These are phyloP conservation scores for Neonectria punicea DNA, from an alignment of 2,329 filamentous ascomycete species.

Conservation along the genomic window DNA sequence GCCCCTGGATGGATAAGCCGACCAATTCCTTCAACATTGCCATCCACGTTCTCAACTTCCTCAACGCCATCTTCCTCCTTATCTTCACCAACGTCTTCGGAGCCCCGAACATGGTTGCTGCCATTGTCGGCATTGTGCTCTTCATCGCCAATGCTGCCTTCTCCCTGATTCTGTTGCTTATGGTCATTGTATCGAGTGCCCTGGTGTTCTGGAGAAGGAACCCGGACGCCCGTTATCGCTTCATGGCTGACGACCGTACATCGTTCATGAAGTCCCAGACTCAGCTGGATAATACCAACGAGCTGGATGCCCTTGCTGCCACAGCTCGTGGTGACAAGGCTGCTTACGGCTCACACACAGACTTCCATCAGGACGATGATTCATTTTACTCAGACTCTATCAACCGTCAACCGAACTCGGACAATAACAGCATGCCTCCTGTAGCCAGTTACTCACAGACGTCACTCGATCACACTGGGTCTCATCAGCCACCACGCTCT, in stretches of 20 bases:
- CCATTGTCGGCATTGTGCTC: constrained; percentile 88
- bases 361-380: not conserved
- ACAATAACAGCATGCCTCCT: not conserved
- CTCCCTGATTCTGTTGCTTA: constrained; percentile 81
- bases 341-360: not conserved
- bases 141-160: constrained; percentile 90
- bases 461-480: not conserved
- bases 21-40: constrained; percentile 96
- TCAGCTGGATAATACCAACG: constrained; percentile 78
- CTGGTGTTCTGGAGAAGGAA: constrained; percentile 89
- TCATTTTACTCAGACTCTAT: not conserved
- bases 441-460: not conserved
- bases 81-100: constrained; percentile 89
- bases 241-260: constrained; percentile 94
- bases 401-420: not conserved
- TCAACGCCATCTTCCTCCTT: constrained; percentile 88
- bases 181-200: constrained; percentile 70
- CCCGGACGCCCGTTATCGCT: constrained; percentile 93
- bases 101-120: constrained; percentile 83
- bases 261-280: constrained; percentile 98
- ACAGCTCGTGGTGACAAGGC: constrained; percentile 87
- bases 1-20: constrained; percentile 98
- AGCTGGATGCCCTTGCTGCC: constrained; percentile 90
- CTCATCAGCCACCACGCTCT: not conserved
- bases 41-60: constrained; percentile 88